Evolutionary conservation across 306 rosid species (phyloP).

Genomic region (Quercus rubra): DNA sequence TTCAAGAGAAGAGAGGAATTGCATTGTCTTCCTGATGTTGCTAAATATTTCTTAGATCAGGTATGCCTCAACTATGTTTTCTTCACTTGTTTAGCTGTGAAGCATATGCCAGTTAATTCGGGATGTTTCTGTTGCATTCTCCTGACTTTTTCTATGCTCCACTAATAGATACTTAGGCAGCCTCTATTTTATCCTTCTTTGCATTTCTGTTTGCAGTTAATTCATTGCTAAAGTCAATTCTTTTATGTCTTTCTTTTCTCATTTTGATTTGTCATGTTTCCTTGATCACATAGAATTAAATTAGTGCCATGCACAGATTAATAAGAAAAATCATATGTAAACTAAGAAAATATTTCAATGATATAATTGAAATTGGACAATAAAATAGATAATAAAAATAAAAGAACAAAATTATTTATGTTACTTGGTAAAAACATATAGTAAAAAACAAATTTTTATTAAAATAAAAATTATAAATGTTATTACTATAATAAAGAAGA

Average conservation of each 20-base stretch:
- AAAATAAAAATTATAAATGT: too few species aligned
- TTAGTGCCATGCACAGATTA: too few species aligned
- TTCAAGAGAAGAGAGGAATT: conserved; percentile 82
- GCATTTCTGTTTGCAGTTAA: not conserved
- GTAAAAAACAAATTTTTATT: too few species aligned
- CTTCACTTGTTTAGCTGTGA: conserved; percentile 6
- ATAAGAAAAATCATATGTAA: too few species aligned
- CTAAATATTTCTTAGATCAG: conserved; percentile 80
- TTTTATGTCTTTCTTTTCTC: not conserved
- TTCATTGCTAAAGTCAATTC: not conserved
- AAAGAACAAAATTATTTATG: too few species aligned
- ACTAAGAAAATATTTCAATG: too few species aligned
- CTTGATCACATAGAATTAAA: not conserved
- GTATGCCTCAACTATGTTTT: conserved; percentile 39
- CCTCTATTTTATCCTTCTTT: not conserved
- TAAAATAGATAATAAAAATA: too few species aligned
- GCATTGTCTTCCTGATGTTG: conserved; percentile 80
- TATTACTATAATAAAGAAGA: too few species aligned
- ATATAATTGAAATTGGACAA: too few species aligned
- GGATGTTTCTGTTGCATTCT: not conserved
- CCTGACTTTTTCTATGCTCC: not conserved
- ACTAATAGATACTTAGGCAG: not conserved
- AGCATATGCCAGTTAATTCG: not conserved
- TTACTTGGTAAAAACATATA: too few species aligned
- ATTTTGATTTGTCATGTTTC: conserved; percentile 2